Percentiles rank a stretch among this genome's conserved stretches.
These are phyloP conservation scores for Tricholoma saponaceum DNA, from an alignment of 768 basidiomycete species.

Conservation along the genomic window DNA sequence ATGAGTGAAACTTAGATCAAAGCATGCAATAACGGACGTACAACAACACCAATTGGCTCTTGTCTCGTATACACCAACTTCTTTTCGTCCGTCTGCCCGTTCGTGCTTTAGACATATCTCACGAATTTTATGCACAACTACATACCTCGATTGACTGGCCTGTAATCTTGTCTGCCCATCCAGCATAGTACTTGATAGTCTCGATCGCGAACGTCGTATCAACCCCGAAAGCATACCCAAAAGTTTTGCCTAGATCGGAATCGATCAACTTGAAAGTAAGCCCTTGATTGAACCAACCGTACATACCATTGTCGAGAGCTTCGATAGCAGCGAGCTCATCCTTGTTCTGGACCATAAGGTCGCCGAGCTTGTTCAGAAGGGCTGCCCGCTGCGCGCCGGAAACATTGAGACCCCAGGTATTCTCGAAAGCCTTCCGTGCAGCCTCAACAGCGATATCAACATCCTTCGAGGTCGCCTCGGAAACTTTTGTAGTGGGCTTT, in stretches of 20 bases:
- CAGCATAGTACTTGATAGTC: conserved; percentile 49
- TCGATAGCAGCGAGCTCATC: conserved; percentile 49
- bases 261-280: background rate
- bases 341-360: conserved; percentile 44
- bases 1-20: background rate
- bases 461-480: conserved; percentile 63
- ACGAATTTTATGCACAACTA: background rate
- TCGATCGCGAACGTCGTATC: conserved; percentile 28
- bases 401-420: conserved; percentile 47
- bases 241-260: conserved; percentile 25
- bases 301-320: conserved; percentile 41
- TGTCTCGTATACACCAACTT: conserved; percentile 1
- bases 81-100: background rate
- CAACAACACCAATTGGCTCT: conserved; percentile 3
- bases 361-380: conserved; percentile 45
- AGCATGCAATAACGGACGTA: background rate
- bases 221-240: conserved; percentile 14
- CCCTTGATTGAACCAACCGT: background rate
- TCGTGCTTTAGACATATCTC: background rate
- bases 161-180: conserved; percentile 48
- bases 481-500: conserved; percentile 50
- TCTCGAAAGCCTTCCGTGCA: conserved; percentile 40
- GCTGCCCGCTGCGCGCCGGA: conserved; percentile 34
- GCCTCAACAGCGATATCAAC: conserved; percentile 70
- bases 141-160: conserved; percentile 1